Conservation (phyloP, 2,329 filamentous ascomycete genomes). For the Fusarium proliferatum region DNA sequence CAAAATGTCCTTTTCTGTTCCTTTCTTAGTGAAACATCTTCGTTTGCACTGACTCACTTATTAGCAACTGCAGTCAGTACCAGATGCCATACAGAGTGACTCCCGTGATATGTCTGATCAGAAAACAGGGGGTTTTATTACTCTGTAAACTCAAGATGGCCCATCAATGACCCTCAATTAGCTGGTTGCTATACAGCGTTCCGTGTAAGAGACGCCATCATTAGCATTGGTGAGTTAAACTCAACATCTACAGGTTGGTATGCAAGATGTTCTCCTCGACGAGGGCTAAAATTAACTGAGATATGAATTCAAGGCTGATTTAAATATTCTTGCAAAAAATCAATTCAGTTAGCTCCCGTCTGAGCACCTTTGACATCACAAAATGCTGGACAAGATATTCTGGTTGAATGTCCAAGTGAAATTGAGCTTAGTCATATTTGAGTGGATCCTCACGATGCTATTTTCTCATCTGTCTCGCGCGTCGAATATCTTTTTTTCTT, state of each 20-base stretch:
- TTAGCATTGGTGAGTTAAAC: not conserved
- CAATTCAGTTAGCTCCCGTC: not conserved
- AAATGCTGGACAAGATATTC: not conserved
- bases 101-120: no score
- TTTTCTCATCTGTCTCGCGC: slow-evolving; percentile 17
- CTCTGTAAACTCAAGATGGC: not conserved
- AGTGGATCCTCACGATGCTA: slow-evolving; percentile 26
- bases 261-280: not conserved
- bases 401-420: not conserved
- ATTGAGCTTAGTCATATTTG: slow-evolving; percentile 39
- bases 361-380: not conserved
- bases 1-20: not conserved
- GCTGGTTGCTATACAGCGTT: not conserved
- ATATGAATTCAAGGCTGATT: no score
- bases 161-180: not conserved
- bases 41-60: not conserved
- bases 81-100: not conserved
- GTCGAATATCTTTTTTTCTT: slow-evolving; percentile 40
- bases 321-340: rapidly evolving
- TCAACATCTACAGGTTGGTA: not conserved
- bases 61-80: not conserved
- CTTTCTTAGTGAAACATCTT: not conserved
- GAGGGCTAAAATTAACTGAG: no score
- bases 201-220: not conserved
- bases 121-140: not conserved